phyloP scores from a whole-genome alignment of 2,329 filamentous ascomycete genomes.

The Diaporthe sp. region DNA sequence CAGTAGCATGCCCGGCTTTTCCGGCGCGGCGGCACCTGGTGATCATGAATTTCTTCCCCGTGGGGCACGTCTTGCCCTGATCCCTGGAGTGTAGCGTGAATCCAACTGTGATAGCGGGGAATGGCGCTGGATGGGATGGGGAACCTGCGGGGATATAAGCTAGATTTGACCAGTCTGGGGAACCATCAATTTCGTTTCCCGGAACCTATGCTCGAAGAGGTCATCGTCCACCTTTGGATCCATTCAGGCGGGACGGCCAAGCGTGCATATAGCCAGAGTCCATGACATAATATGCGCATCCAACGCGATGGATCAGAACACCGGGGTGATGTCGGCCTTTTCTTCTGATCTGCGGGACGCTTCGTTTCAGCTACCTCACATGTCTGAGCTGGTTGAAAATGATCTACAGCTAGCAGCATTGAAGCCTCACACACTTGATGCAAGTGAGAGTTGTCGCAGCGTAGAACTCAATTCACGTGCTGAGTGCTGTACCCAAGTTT shows the following conservation, averaged over 20 bases:
- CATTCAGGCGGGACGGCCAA: constrained; percentile 10
- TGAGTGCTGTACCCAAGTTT: not conserved
- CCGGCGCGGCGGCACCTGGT: constrained; percentile 23
- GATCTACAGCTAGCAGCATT: no score
- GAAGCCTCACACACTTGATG: no score
- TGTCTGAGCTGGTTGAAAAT: no score
- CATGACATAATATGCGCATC: constrained; percentile 3
- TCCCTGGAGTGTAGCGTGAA: constrained; percentile 11
- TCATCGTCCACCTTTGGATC: not conserved
- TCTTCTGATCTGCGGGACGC: not conserved
- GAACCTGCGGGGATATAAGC: constrained; percentile 18
- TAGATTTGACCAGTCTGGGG: not conserved
- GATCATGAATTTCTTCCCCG: constrained; percentile 6
- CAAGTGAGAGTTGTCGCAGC: fast-evolving
- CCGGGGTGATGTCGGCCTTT: not conserved
- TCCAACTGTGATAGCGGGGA: constrained; percentile 21
- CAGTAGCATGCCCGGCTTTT: constrained; percentile 11
- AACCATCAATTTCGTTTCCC: constrained; percentile 5
- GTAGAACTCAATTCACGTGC: not conserved
- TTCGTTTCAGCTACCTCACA: not conserved
- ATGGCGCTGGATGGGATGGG: not conserved
- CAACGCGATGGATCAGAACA: not conserved
- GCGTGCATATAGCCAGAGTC: not conserved
- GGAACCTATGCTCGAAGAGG: constrained; percentile 2
- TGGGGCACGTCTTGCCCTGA: constrained; percentile 19